A percentile compares a stretch with the other conserved stretches of the same genome.
Evolutionary conservation across 176 grass and related monocot species (phyloP).

Genomic region (Ampelocalamus luodianensis): DNA sequence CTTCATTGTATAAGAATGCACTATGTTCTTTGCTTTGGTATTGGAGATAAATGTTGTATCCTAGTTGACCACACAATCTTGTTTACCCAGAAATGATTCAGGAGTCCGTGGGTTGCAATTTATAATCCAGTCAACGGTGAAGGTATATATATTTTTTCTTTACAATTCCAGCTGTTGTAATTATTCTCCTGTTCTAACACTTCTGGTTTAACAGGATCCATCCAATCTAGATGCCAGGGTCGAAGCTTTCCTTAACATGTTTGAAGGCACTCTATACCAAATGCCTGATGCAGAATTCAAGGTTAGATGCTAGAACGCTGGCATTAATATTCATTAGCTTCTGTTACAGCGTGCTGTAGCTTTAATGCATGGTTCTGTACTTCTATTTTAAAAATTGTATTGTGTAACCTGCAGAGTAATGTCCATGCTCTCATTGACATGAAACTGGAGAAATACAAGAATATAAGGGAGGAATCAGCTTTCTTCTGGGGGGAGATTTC

Average conservation of each 20-base stretch:
- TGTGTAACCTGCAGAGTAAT: constrained; percentile 67
- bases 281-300: constrained; percentile 86
- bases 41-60: constrained; percentile 18
- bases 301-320: constrained; percentile 50
- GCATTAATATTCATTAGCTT: constrained; percentile 24
- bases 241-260: constrained; percentile 77
- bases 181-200: constrained; percentile 42
- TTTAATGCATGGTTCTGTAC: constrained; percentile 9
- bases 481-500: constrained; percentile 92
- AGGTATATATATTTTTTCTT: constrained; percentile 56
- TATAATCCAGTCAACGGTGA: constrained; percentile 92
- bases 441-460: constrained; percentile 97
- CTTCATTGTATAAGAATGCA: constrained; percentile 28
- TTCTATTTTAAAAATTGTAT: constrained; percentile 35
- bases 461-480: constrained; percentile 81
- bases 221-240: constrained; percentile 78
- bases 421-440: constrained; percentile 76
- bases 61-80: constrained; percentile 15
- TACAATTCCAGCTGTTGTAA: neutral
- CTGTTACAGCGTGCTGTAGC: constrained; percentile 4
- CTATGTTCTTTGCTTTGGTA: constrained; percentile 8
- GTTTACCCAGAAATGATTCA: constrained; percentile 68
- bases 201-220: constrained; percentile 70
- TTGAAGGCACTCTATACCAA: constrained; percentile 69
- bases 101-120: constrained; percentile 80